Conservation (phyloP, 2,329 filamentous ascomycete species). For the Fusarium longipes region DNA sequence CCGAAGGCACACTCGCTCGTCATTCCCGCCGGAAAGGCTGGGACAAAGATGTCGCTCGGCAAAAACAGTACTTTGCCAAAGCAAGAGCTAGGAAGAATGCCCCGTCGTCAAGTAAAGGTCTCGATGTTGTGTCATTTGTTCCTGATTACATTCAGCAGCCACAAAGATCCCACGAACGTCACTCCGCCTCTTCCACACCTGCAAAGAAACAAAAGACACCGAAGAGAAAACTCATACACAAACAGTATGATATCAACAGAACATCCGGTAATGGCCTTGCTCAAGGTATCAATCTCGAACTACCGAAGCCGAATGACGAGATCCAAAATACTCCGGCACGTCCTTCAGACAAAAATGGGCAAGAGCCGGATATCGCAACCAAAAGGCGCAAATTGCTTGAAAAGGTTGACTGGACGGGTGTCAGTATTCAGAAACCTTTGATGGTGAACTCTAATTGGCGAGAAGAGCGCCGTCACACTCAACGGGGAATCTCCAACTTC, state of each 20-base stretch:
- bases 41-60: slow-evolving; percentile 50
- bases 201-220: slow-evolving; percentile 13
- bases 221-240: slow-evolving; percentile 27
- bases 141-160: slow-evolving; percentile 44
- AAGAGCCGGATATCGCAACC: slow-evolving; percentile 26
- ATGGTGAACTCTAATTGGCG: slow-evolving; percentile 36
- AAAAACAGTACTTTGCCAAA: slow-evolving; percentile 55
- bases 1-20: slow-evolving; percentile 53
- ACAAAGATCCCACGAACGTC: neutral
- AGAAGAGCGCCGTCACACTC: neutral
- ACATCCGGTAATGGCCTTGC: no score
- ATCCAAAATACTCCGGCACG: neutral
- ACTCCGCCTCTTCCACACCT: neutral
- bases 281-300: neutral
- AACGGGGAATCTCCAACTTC: neutral
- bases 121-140: slow-evolving; percentile 37
- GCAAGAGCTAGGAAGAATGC: slow-evolving; percentile 44
- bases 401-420: slow-evolving; percentile 49
- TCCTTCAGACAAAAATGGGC: neutral
- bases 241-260: neutral
- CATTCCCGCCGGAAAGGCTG: slow-evolving; percentile 51
- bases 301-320: neutral
- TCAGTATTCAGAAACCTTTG: slow-evolving; percentile 49
- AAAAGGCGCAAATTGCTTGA: slow-evolving; percentile 46
- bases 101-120: slow-evolving; percentile 3